phyloP scores from a whole-genome alignment of 1,139 yeast genomes.

The Lizanozyma gosingica region DNA sequence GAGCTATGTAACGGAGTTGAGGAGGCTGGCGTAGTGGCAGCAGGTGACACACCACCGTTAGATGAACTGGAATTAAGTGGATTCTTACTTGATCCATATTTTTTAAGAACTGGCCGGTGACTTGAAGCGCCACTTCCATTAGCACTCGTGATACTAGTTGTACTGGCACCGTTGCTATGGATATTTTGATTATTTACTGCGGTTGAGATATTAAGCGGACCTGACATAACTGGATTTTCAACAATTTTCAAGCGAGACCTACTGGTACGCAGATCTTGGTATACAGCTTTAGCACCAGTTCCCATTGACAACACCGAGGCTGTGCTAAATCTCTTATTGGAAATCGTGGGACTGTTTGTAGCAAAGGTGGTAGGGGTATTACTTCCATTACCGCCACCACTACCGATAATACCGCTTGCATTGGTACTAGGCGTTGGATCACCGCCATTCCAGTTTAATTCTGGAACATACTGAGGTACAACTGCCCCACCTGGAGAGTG shows the following conservation, averaged over 20 bases:
- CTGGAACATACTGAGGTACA: background rate
- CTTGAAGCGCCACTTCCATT: background rate
- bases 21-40: slow-evolving; percentile 3
- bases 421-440: background rate
- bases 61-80: background rate
- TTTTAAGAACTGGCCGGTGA: slow-evolving; percentile 7
- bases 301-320: slow-evolving; percentile 34
- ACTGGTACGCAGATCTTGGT: background rate
- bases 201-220: background rate
- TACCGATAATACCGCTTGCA: slow-evolving; percentile 2
- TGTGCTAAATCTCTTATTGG: slow-evolving; percentile 29
- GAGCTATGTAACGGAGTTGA: background rate
- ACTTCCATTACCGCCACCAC: background rate
- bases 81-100: slow-evolving; percentile 5
- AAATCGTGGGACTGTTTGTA: slow-evolving; percentile 25
- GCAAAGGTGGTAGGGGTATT: background rate
- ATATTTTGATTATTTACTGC: background rate
- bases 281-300: slow-evolving; percentile 17
- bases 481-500: background rate
- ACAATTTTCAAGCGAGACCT: background rate
- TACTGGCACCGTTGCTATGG: background rate
- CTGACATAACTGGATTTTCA: background rate
- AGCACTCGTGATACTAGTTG: background rate
- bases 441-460: background rate
- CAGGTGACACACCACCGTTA: slow-evolving; percentile 1